Conservation (phyloP, 352 stramenopile species). For the Phytophthora melonis region DNA sequence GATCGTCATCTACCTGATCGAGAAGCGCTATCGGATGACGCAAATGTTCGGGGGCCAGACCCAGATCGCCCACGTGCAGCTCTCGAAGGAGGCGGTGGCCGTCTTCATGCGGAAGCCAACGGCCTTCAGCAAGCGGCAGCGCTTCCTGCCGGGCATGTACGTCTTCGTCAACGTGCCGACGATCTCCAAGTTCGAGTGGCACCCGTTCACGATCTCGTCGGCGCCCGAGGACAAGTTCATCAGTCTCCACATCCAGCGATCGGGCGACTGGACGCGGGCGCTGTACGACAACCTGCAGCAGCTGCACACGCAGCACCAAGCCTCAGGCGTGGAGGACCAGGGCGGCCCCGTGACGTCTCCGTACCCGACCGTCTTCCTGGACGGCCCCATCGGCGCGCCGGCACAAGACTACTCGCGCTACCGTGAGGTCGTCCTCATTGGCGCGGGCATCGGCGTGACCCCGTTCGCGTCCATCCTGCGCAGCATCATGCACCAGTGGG, state of each 20-base stretch:
- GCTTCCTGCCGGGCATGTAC: slow-evolving; percentile 82
- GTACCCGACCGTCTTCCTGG: slow-evolving; percentile 64
- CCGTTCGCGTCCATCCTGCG: slow-evolving; percentile 77
- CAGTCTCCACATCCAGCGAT: slow-evolving; percentile 75
- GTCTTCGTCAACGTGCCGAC: slow-evolving; percentile 84
- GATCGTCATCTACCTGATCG: slow-evolving; percentile 64
- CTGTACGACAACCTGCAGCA: slow-evolving; percentile 59
- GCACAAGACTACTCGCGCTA: slow-evolving; percentile 74
- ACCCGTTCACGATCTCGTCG: slow-evolving; percentile 92
- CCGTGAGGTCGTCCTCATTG: slow-evolving; percentile 72
- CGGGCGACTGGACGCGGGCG: slow-evolving; percentile 71
- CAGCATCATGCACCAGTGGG: slow-evolving; percentile 75
- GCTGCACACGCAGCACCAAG: slow-evolving; percentile 35
- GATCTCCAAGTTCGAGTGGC: slow-evolving; percentile 85
- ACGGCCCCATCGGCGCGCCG: slow-evolving; percentile 67
- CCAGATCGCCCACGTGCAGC: slow-evolving; percentile 52
- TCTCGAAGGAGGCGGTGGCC: slow-evolving; percentile 65
- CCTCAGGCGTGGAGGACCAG: slow-evolving; percentile 37
- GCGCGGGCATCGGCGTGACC: slow-evolving; percentile 76
- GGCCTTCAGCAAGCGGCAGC: slow-evolving; percentile 54
- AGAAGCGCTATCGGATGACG: slow-evolving; percentile 69
- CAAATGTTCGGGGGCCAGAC: slow-evolving; percentile 65
- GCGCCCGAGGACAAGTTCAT: slow-evolving; percentile 75
- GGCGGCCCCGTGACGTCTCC: slow-evolving; percentile 34
- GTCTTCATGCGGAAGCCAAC: slow-evolving; percentile 75